phyloP scores from a whole-genome alignment of 345 rosid species.

The Laguncularia racemosa region DNA sequence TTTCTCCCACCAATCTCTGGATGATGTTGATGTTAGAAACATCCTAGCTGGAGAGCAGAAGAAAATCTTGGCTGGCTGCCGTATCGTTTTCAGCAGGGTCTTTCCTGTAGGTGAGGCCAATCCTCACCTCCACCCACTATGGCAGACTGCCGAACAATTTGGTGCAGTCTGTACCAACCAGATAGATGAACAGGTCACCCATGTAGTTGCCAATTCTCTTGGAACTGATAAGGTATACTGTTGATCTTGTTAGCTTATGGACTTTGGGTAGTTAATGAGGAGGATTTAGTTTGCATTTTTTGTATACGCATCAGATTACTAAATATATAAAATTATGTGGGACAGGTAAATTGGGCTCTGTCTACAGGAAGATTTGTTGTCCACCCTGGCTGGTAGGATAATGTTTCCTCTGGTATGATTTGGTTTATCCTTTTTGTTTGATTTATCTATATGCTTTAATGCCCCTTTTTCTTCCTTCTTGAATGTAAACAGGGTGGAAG shows the following conservation, averaged over 20 bases:
- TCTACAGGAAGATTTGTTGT: constrained; percentile 74
- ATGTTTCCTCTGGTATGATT: neutral
- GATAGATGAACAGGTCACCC: constrained; percentile 87
- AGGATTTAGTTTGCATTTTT: no score
- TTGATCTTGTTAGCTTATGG: neutral
- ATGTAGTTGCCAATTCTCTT: constrained; percentile 89
- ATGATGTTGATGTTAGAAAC: constrained; percentile 83
- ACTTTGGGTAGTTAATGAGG: neutral
- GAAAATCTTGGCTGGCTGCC: constrained; percentile 82
- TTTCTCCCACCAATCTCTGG: constrained; percentile 61
- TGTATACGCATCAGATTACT: no score
- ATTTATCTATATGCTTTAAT: constrained; percentile 10
- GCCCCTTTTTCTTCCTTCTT: neutral
- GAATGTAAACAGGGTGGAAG: constrained; percentile 90
- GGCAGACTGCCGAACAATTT: constrained; percentile 98
- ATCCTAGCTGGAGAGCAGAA: constrained; percentile 81
- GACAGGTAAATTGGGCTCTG: constrained; percentile 96
- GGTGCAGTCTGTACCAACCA: constrained; percentile 93
- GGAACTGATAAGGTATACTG: constrained; percentile 88
- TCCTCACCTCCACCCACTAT: constrained; percentile 88
- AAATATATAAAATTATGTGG: constrained; percentile 11
- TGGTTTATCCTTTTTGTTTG: neutral
- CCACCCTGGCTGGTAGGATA: constrained; percentile 89
- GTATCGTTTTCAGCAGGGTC: constrained; percentile 83
- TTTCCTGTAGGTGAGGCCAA: constrained; percentile 91